Conservation (phyloP, 192 early-diverging fungal species). For the Coemansia sp. region DNA sequence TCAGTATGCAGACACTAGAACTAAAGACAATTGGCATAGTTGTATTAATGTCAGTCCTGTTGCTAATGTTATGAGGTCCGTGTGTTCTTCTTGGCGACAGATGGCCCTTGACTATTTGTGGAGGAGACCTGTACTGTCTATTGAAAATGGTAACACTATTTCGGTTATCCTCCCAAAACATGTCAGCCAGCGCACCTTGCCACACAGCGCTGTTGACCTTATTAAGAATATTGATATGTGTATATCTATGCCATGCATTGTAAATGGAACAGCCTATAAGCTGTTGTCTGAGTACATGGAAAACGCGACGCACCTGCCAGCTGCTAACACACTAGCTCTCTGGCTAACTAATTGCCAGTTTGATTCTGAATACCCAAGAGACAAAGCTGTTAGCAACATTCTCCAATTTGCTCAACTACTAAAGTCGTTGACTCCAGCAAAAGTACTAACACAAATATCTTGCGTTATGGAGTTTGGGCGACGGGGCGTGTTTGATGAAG, state of each 20-base stretch:
- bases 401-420: neutral
- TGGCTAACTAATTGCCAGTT: neutral
- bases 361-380: neutral
- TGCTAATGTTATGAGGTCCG: too few species aligned
- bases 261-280: neutral
- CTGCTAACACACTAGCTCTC: neutral
- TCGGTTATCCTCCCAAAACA: neutral
- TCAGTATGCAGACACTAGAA: neutral
- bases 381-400: neutral
- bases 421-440: neutral
- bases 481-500: neutral
- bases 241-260: neutral
- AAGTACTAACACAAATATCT: neutral
- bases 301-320: neutral
- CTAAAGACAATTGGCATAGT: too few species aligned
- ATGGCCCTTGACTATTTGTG: too few species aligned
- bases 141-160: too few species aligned
- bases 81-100: too few species aligned
- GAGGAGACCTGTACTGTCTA: too few species aligned
- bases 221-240: neutral
- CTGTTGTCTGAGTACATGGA: neutral
- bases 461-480: neutral
- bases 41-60: too few species aligned
- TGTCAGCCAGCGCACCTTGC: neutral
- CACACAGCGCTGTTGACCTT: neutral